Evolutionary conservation across 345 rosid genomes (phyloP), one percentile per base, ranked within the genome.

Genomic region (Populus davidiana): DNA sequence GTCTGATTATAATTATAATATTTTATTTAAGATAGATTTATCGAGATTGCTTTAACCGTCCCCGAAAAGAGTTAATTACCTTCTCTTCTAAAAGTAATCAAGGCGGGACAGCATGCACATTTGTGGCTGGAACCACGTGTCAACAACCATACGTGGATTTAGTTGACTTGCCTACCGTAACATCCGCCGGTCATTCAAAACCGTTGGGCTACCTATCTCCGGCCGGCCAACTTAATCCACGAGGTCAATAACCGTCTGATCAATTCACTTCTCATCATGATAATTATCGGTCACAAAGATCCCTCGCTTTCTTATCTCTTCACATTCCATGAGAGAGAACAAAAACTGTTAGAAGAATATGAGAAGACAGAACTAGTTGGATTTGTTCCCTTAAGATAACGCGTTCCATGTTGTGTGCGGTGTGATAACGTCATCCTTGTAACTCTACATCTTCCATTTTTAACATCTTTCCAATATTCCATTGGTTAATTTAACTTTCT

Each of bases 41-140:
- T 41, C 44, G 44, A 41, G 44, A 41, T 41, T 9, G 44, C 44
- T 41, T 41, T 41, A 41, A 41, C 44, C 44, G 44, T 9, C 44
- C 12, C 10, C 44, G 44, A 11, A 41, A 41, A 2, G 44, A 41
- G 44, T 41, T 33, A 33, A 33, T 33, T 44, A 44, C 17, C 50
- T 13, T 44, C 50, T 13, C 50, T 13, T 44, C 50, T 44, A 3
- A 44, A 44, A 44, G 17, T 11, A 44, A 13, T 44, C 50, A 44
- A 44, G 13, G 44, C 44, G 44, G 44, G 44, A 41, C 3, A 41
- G 12, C 44, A 41, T 1, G 50, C 49, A 8, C 25, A 6, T 20
- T 72, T 63, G 9, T 8, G 31, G 12, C 29, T 41, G 77, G 67
- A 67, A 59, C 79, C 83, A 81, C 85, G 87, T 79, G 75, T 59